phyloP scores from a whole-genome alignment of 495 filamentous ascomycete species.

The Trypethelium eluteriae region DNA sequence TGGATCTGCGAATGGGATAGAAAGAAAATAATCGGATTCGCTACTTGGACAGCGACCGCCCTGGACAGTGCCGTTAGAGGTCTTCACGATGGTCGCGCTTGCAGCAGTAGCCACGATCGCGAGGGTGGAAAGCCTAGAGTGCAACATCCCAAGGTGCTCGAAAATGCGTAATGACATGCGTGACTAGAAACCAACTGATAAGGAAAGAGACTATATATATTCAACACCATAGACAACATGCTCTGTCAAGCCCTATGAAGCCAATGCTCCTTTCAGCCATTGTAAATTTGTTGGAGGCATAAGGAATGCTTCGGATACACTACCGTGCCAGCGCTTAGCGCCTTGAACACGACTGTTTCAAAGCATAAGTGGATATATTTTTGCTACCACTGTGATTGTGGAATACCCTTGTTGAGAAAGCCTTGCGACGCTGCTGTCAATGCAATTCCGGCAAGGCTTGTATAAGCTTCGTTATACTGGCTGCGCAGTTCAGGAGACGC shows the following conservation, averaged over 20 bases:
- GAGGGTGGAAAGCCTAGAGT: neutral
- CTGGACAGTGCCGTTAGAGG: neutral
- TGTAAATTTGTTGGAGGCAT: neutral
- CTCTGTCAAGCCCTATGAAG: neutral
- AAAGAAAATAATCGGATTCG: neutral
- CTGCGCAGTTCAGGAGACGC: neutral
- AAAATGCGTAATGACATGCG: neutral
- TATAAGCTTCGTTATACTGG: neutral
- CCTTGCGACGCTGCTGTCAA: neutral
- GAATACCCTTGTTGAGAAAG: neutral
- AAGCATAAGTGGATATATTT: neutral
- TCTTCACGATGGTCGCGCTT: neutral
- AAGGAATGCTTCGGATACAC: too few species aligned
- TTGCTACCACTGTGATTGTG: neutral
- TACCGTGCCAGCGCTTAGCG: too few species aligned
- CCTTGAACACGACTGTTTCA: neutral
- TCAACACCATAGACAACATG: neutral
- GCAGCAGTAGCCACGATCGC: neutral
- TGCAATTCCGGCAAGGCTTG: neutral
- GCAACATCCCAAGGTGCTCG: neutral
- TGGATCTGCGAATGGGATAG: neutral
- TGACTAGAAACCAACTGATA: neutral
- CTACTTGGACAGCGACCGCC: neutral
- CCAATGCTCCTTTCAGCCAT: neutral
- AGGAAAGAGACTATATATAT: neutral